Evolutionary conservation across 805 yeast species (phyloP).

Genomic region (Wickerhamiella australiensis): DNA sequence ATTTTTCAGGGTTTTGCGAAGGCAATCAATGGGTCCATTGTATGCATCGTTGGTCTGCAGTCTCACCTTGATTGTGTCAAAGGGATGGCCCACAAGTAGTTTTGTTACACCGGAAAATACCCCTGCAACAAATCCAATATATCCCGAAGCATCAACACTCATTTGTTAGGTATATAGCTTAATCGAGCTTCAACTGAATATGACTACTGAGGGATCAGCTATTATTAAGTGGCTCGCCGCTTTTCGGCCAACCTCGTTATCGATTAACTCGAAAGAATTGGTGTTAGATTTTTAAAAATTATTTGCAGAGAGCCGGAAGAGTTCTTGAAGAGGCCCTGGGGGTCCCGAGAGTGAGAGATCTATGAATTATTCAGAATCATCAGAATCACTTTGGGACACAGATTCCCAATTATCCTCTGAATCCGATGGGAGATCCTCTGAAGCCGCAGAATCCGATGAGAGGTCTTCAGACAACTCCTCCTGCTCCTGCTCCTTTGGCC

Average conservation of each 20-base stretch:
- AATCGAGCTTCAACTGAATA: neutral
- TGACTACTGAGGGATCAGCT: neutral
- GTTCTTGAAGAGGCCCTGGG: too few relatives aligned
- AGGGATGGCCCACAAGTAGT: constrained; percentile 82
- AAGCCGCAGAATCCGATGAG: too few relatives aligned
- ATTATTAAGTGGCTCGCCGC: neutral
- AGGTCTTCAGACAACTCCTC: constrained; percentile 13
- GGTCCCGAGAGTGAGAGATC: too few relatives aligned
- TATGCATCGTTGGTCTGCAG: constrained; percentile 66
- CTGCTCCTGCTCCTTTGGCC: neutral
- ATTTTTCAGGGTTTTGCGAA: constrained; percentile 51
- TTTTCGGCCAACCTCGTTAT: neutral
- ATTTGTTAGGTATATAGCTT: neutral
- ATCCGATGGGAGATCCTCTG: too few relatives aligned
- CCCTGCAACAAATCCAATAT: constrained; percentile 71
- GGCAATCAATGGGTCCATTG: constrained; percentile 74
- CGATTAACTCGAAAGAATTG: too few relatives aligned
- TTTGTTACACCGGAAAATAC: constrained; percentile 78
- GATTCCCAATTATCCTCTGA: constrained; percentile 1
- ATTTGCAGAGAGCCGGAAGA: too few relatives aligned
- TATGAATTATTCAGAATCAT: too few relatives aligned
- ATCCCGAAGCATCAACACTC: constrained; percentile 15
- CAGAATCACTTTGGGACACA: neutral
- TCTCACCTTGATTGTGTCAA: constrained; percentile 81
- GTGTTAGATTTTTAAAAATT: too few relatives aligned